A percentile compares a stretch with the other conserved stretches of the same genome.
Evolutionary conservation across 192 early-diverging fungal species (phyloP).

Genomic region (Dissophora ornata): DNA sequence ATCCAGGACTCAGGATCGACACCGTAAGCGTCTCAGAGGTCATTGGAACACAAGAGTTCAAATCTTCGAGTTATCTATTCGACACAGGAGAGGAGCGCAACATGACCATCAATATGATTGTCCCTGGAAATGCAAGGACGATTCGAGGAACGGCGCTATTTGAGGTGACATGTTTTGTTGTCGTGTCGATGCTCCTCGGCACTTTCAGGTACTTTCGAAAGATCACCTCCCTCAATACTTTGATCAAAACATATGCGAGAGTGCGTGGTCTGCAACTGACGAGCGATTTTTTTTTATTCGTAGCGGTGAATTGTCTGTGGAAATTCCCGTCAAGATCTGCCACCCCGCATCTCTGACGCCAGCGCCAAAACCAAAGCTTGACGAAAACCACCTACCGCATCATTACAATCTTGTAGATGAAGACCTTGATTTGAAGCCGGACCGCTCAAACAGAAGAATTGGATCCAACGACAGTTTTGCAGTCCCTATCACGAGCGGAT

Average conservation of each 20-base stretch:
- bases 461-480: slow-evolving; percentile 31
- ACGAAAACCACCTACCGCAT: slow-evolving; percentile 51
- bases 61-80: slow-evolving; percentile 66
- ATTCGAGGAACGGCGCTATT: slow-evolving; percentile 67
- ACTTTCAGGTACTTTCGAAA: slow-evolving; percentile 56
- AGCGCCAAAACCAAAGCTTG: slow-evolving; percentile 53
- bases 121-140: slow-evolving; percentile 66
- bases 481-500: not conserved
- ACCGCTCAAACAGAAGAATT: slow-evolving; percentile 17
- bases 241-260: too few species aligned
- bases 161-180: slow-evolving; percentile 64
- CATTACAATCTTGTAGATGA: slow-evolving; percentile 58
- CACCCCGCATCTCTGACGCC: slow-evolving; percentile 65
- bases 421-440: slow-evolving; percentile 32
- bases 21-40: slow-evolving; percentile 56
- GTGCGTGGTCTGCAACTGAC: too few species aligned
- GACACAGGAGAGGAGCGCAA: slow-evolving; percentile 68
- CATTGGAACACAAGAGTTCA: slow-evolving; percentile 59
- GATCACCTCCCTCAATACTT: too few species aligned
- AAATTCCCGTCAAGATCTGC: slow-evolving; percentile 67
- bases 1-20: slow-evolving; percentile 59
- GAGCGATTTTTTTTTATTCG: not conserved
- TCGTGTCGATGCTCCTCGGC: slow-evolving; percentile 56
- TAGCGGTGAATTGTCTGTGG: slow-evolving; percentile 65
- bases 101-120: slow-evolving; percentile 62